Evolutionary conservation across 345 rosid genomes (phyloP), one percentile per base, ranked within the genome.

Genomic region (Euphorbia tirucalli): DNA sequence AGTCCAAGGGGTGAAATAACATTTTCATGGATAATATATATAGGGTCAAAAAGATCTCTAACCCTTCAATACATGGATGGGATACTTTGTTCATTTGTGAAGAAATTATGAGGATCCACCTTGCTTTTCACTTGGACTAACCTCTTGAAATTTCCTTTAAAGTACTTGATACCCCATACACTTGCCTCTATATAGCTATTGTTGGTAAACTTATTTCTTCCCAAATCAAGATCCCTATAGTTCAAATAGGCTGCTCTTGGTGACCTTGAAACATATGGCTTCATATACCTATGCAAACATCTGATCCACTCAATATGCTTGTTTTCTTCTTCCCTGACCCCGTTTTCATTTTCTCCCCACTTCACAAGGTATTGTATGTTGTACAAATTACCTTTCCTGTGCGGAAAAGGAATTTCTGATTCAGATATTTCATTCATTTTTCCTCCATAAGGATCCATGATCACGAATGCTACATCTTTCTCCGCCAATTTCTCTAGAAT

Each of bases 151-250:
- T 76, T 76, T 37, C 60, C 37, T 52, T 60, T 71, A 44, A 76
- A 76, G 61, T 66, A 76, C 48, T 66, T 76, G 4, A 19, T 1
- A 25, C 79, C 79, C 79, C 79, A 76, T 32, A 4, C 68, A 9
- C 62, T 50, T 21, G 68, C 79, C 66, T 71, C 75, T 18, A 13
- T 2, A 21, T 35, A 59, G 46, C 67, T 60, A 25, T 56, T 66
- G 50, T 59, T 76, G 11, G 4, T 37, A 19, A 39, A 30, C 32
- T 65, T 76, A 46, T 71, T 66, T 4, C 25, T 65, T 11, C 79
- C 79, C 44, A 71, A 59, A 61, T 76, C 79, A 46, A 76, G 75
- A 31, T 76, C 79, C 61, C 75, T 76, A 7, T 76, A 76, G 16
- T 76, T 76, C 15, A 76, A 13, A 63, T 76, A 76, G 13, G 79